A percentile compares a stretch with the other conserved stretches of the same genome.
These are phyloP conservation scores for Anacardium occidentale DNA, from an alignment of 345 rosid species.

Conservation along the genomic window DNA sequence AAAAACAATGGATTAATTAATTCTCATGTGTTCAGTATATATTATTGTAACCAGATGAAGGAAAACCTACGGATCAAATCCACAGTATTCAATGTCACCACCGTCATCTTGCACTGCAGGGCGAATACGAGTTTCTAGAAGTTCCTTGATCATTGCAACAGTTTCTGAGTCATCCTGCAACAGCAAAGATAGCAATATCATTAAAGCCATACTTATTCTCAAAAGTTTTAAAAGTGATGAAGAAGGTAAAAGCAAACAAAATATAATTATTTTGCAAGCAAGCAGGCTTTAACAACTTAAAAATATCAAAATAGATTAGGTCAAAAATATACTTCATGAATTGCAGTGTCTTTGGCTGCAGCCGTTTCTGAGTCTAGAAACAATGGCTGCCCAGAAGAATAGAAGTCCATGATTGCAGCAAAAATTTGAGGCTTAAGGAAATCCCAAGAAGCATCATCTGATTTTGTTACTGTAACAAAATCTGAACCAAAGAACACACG, in stretches of 20 bases:
- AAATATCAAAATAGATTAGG: background rate
- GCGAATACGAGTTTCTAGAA: constrained; percentile 91
- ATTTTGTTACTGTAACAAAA: constrained; percentile 86
- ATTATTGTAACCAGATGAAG: constrained; percentile 8
- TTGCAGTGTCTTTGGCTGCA: constrained; percentile 83
- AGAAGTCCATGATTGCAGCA: constrained; percentile 93
- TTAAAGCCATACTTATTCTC: background rate
- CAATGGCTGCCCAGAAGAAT: constrained; percentile 84
- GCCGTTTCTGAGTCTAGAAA: constrained; percentile 70
- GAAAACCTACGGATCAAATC: constrained; percentile 69
- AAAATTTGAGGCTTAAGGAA: constrained; percentile 82
- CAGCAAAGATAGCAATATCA: background rate
- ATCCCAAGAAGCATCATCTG: constrained; percentile 87
- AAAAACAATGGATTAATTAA: background rate
- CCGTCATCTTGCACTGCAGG: constrained; percentile 99
- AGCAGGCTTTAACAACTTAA: background rate
- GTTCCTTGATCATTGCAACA: constrained; percentile 97
- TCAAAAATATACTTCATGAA: constrained; percentile 54
- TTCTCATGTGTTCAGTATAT: background rate
- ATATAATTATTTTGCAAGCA: background rate
- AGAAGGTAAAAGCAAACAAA: background rate
- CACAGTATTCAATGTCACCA: constrained; percentile 88
- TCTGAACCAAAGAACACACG: constrained; percentile 91
- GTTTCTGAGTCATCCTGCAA: constrained; percentile 94
- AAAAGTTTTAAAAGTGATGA: background rate